Percentiles rank a stretch among this genome's conserved stretches.
Evolutionary conservation across 495 filamentous ascomycete genomes (phyloP).

Genomic region (Bathelium albidoporum): DNA sequence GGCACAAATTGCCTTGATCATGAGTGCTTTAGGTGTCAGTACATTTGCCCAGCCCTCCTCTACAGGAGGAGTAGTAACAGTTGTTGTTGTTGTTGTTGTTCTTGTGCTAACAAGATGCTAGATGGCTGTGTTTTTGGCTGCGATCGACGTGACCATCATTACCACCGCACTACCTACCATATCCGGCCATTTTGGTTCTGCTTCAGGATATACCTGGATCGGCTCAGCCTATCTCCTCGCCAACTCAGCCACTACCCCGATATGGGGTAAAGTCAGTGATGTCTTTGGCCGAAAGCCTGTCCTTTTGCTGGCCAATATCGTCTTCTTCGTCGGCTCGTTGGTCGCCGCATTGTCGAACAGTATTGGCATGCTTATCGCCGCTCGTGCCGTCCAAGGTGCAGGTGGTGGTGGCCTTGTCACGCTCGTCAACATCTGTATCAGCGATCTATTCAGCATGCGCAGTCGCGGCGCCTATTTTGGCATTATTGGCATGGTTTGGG

Average conservation of each 20-base stretch:
- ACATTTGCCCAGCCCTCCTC: too few relatives aligned
- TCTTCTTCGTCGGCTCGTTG: slow-evolving; percentile 70
- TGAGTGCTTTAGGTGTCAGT: slow-evolving; percentile 23
- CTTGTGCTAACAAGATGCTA: slow-evolving; percentile 1
- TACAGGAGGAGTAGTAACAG: too few relatives aligned
- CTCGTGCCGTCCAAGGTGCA: slow-evolving; percentile 69
- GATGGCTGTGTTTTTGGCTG: slow-evolving; percentile 34
- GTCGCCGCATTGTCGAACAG: slow-evolving; percentile 56
- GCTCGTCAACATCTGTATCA: slow-evolving; percentile 71
- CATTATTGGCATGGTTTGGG: slow-evolving; percentile 35
- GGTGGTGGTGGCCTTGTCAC: slow-evolving; percentile 75
- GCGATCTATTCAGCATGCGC: slow-evolving; percentile 67
- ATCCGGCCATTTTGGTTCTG: slow-evolving; percentile 34
- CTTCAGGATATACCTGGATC: slow-evolving; percentile 45
- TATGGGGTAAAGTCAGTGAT: slow-evolving; percentile 78
- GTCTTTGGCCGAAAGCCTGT: slow-evolving; percentile 81
- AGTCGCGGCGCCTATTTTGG: slow-evolving; percentile 35
- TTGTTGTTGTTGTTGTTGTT: too few relatives aligned
- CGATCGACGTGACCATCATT: slow-evolving; percentile 36
- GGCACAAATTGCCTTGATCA: slow-evolving; percentile 25
- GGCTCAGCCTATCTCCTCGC: slow-evolving; percentile 48
- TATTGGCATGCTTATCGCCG: slow-evolving; percentile 66
- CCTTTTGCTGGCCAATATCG: slow-evolving; percentile 55
- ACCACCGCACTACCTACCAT: slow-evolving; percentile 45
- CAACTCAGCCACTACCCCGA: slow-evolving; percentile 55